phyloP scores from a whole-genome alignment of 2,329 filamentous ascomycete species.

The Ophidiomyces ophidiicola region DNA sequence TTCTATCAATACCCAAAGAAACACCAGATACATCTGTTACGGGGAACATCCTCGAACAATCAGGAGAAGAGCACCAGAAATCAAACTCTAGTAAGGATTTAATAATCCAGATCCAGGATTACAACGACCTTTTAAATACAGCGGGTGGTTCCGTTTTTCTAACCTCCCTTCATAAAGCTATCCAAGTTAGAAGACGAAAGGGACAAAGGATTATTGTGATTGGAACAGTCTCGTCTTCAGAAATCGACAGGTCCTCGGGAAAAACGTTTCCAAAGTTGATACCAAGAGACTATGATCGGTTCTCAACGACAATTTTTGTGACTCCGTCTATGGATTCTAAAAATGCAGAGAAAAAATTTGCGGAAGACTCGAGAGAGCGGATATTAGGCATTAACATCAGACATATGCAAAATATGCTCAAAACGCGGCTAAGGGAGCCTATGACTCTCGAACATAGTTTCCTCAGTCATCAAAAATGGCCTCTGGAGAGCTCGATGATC shows the following conservation, averaged over 20 bases:
- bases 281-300: constrained; percentile 36
- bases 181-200: constrained; percentile 58
- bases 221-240: constrained; percentile 57
- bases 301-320: constrained; percentile 44
- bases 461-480: constrained; percentile 24
- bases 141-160: constrained; percentile 58
- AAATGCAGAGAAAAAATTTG: constrained; percentile 31
- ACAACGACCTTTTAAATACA: constrained; percentile 61
- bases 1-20: constrained; percentile 21
- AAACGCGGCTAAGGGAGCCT: constrained; percentile 26
- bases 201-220: constrained; percentile 65
- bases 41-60: too few relatives aligned
- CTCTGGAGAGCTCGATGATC: constrained; percentile 20
- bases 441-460: constrained; percentile 23
- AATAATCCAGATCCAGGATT: constrained; percentile 69
- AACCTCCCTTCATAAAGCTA: constrained; percentile 54
- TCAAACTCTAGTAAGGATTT: constrained; percentile 32
- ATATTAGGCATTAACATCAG: constrained; percentile 49
- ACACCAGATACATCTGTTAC: background rate
- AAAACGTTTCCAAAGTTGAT: constrained; percentile 36
- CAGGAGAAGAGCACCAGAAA: constrained; percentile 1
- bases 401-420: constrained; percentile 53
- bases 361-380: constrained; percentile 38
- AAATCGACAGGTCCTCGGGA: constrained; percentile 38
- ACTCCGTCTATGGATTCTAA: constrained; percentile 37